Evolutionary conservation across 257 asterid genomes (phyloP).

Genomic region (Ajuga chamaepitys): DNA sequence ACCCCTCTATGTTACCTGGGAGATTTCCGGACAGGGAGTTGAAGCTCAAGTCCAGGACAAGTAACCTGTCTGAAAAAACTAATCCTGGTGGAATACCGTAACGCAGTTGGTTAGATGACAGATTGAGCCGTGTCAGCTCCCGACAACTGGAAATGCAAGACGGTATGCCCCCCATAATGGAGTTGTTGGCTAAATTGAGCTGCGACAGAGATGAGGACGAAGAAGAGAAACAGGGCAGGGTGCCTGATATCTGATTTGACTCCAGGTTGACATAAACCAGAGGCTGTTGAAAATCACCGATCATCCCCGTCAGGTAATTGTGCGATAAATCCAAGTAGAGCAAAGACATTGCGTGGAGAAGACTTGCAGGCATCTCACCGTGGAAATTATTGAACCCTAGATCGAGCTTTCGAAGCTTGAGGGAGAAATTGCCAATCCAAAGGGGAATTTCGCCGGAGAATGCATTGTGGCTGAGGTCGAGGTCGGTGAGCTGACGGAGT

Average conservation of each 20-base stretch:
- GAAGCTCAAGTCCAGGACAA: constrained; percentile 75
- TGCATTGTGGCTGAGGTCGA: constrained; percentile 60
- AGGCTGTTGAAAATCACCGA: constrained; percentile 49
- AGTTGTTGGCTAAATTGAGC: constrained; percentile 70
- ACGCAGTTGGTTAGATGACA: constrained; percentile 56
- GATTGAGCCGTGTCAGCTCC: constrained; percentile 53
- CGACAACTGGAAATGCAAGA: constrained; percentile 61
- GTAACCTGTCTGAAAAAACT: constrained; percentile 52
- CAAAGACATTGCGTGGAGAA: constrained; percentile 37
- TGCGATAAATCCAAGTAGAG: constrained; percentile 62
- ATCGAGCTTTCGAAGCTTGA: constrained; percentile 37
- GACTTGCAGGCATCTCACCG: constrained; percentile 53
- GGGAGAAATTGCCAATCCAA: constrained; percentile 71
- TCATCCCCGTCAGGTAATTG: constrained; percentile 47
- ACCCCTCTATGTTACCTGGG: constrained; percentile 41
- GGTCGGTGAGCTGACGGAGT: constrained; percentile 27
- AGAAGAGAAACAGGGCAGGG: constrained; percentile 70
- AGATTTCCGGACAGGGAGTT: constrained; percentile 61
- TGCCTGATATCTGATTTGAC: constrained; percentile 54
- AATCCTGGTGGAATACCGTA: constrained; percentile 85
- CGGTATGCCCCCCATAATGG: constrained; percentile 77
- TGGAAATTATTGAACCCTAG: constrained; percentile 50
- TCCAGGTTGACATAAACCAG: constrained; percentile 54
- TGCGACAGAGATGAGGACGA: constrained; percentile 45
- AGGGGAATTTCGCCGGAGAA: constrained; percentile 42